phyloP scores from a whole-genome alignment of 1,139 yeast species.

The Pichia sp. region DNA sequence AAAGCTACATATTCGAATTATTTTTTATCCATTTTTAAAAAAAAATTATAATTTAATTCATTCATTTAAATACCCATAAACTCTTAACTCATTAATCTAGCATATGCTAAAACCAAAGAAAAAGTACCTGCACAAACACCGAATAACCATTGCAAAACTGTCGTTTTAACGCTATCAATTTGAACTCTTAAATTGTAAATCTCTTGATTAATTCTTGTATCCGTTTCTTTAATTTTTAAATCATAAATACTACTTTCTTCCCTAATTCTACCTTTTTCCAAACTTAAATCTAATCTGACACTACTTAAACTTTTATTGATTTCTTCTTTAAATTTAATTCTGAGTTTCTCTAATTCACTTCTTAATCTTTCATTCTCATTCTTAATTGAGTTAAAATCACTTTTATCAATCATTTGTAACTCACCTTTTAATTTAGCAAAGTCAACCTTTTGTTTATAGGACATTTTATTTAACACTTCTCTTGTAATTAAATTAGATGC shows the following conservation, averaged over 20 bases:
- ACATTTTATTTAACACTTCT: conserved; percentile 73
- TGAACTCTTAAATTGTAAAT: conserved; percentile 92
- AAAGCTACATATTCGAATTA: too few species aligned
- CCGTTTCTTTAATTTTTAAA: conserved; percentile 88
- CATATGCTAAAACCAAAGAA: conserved; percentile 86
- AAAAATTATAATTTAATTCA: too few species aligned
- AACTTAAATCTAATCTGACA: conserved; percentile 80
- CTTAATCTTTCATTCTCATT: conserved; percentile 84
- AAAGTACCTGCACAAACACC: conserved; percentile 98
- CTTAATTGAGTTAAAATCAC: conserved; percentile 74
- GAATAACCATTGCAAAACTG: conserved; percentile 95
- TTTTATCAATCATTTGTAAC: conserved; percentile 77
- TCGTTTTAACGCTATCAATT: conserved; percentile 89
- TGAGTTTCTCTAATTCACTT: conserved; percentile 79
- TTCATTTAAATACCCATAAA: too few species aligned
- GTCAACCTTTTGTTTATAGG: conserved; percentile 94
- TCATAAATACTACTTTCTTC: conserved; percentile 93
- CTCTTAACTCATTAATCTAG: conserved; percentile 62
- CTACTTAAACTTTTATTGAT: conserved; percentile 88
- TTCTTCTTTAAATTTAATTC: conserved; percentile 82
- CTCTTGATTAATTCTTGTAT: conserved; percentile 92
- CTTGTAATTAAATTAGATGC: conserved; percentile 74
- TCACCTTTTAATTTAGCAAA: conserved; percentile 93
- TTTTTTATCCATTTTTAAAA: too few species aligned
- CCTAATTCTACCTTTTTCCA: conserved; percentile 92